phyloP scores from a whole-genome alignment of 164 flowering plant species.

The Buxus sempervirens region DNA sequence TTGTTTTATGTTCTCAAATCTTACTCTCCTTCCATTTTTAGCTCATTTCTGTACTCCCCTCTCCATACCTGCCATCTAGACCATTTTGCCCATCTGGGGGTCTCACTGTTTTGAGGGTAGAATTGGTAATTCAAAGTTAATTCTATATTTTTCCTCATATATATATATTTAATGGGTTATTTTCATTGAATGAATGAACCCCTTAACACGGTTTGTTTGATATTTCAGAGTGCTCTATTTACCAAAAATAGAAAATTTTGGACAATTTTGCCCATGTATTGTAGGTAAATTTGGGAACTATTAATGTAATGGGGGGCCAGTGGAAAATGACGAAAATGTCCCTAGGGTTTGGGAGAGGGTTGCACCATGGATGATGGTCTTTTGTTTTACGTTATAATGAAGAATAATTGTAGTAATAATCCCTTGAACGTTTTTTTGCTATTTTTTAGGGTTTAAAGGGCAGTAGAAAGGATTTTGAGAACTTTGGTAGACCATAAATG shows the following conservation, averaged over 20 bases:
- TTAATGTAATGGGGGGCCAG: slow-evolving; percentile 2
- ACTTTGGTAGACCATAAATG: too few species aligned
- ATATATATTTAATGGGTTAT: too few species aligned
- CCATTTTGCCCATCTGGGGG: too few species aligned
- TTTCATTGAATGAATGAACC: too few species aligned
- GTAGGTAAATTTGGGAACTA: neutral
- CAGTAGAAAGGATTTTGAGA: neutral
- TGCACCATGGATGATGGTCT: slow-evolving; percentile 5
- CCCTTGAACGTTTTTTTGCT: neutral
- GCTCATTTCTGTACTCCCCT: neutral
- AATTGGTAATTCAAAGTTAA: too few species aligned
- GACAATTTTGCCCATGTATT: neutral
- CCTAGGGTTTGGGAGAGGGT: slow-evolving; percentile 1
- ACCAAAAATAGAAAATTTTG: too few species aligned
- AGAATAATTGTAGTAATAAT: neutral
- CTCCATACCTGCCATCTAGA: neutral
- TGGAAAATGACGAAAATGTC: slow-evolving; percentile 14
- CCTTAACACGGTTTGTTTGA: too few species aligned
- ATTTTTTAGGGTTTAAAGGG: neutral
- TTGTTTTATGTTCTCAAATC: slow-evolving; percentile 30
- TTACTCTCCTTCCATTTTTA: neutral
- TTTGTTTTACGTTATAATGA: slow-evolving; percentile 13
- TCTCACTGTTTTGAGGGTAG: too few species aligned
- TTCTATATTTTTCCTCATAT: too few species aligned
- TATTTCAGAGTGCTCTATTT: too few species aligned